phyloP scores from a whole-genome alignment of 2,329 filamentous ascomycete species.

The Phaeomoniella chlamydospora region DNA sequence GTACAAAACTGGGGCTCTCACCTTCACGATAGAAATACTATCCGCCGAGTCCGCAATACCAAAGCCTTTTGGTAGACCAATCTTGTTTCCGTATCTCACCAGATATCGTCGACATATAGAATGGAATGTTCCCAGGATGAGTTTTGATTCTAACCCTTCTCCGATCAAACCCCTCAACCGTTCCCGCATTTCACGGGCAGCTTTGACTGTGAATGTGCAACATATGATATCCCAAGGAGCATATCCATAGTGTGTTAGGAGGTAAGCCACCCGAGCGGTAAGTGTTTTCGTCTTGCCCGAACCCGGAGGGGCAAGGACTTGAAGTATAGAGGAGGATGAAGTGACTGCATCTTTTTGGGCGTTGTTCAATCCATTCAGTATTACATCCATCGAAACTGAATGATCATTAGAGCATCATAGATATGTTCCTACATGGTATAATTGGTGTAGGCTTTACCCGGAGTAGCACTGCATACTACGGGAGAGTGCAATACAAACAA shows the following conservation, averaged over 20 bases:
- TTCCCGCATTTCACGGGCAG: conserved; percentile 83
- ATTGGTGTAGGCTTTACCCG: too few species aligned
- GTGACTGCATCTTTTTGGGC: conserved; percentile 52
- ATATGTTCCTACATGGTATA: too few species aligned
- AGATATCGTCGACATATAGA: conserved; percentile 81
- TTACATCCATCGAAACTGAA: conserved; percentile 29
- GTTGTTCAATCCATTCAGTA: conserved; percentile 48
- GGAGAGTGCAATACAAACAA: too few species aligned
- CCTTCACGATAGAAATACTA: conserved; percentile 59
- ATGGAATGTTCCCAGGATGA: conserved; percentile 89
- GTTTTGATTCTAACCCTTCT: conserved; percentile 54
- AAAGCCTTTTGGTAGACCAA: conserved; percentile 71
- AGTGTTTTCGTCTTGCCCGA: conserved; percentile 92
- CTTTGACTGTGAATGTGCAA: conserved; percentile 94
- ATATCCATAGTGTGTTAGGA: conserved; percentile 57
- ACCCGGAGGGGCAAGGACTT: conserved; percentile 49
- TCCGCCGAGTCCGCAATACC: conserved; percentile 81
- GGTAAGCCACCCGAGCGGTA: conserved; percentile 80
- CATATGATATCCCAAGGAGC: conserved; percentile 81
- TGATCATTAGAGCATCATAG: too few species aligned
- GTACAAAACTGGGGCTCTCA: conserved; percentile 8
- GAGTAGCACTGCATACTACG: too few species aligned
- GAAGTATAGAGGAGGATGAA: conserved; percentile 42
- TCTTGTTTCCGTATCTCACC: conserved; percentile 66
- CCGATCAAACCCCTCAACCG: conserved; percentile 73